Evolutionary conservation across 768 basidiomycete genomes (phyloP), one percentile per base, ranked within the genome.

Genomic region (Astraeus odoratus): DNA sequence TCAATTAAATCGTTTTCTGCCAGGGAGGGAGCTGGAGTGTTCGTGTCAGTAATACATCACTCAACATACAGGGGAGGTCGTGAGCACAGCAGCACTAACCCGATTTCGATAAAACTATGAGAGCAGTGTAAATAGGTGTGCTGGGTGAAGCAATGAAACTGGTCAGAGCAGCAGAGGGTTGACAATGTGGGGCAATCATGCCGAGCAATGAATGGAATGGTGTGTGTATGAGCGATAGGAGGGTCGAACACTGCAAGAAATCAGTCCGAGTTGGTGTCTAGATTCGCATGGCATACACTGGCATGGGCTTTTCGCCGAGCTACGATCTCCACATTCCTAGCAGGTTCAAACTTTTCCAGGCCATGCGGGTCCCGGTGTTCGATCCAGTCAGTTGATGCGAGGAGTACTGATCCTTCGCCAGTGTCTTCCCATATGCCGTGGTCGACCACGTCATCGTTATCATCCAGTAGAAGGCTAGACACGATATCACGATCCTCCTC

Each of bases 341-440:
- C 69, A 7, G 82, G 76, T 53, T 84, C 83, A 31, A 75, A 77
- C 47, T 74, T 77, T 57, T 86, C 82, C 3, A 81, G 66, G 1
- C 81, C 82, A 52, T 83, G 78, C 1, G 68, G 71, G 56, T 83
- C 80, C 19, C 67, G 69, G 53, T 80, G 79, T 54, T 84, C 82
- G 13, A 80, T 60, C 84, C 85, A 86, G 55, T 82, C 77, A 6
- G 84, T 86, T 2, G 82, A 84, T 5, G 81, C 81, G 15, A 64
- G 70, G 18, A 80, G 58, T 20, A 76, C 63, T 41, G 65, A 69
- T 15, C 72, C 74, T 26, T 68, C 55, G 12, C 61, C 62, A 16
- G 64, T 63, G 18, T 71, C 68, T 54, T 82, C 81, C 78, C 80
- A 83, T 5, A 61, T 60, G 8, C 76, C 78, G 8, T 73, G 67